These are phyloP conservation scores for Candida gigantensis DNA, from an alignment of 1,139 yeast genomes.

Conservation along the genomic window DNA sequence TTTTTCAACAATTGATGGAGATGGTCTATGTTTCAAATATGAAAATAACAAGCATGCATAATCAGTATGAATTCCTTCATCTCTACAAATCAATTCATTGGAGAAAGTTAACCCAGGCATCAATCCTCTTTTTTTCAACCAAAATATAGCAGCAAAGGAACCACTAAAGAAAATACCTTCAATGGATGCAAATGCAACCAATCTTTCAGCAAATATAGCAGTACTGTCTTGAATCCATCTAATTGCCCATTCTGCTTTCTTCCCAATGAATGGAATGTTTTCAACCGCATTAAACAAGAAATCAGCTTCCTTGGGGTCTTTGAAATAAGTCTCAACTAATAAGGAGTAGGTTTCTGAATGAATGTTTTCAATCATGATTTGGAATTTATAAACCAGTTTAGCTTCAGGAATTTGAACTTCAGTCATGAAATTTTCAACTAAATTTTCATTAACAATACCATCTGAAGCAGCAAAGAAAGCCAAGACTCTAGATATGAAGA, in stretches of 20 bases:
- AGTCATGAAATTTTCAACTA: constrained; percentile 94
- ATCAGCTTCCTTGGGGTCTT: constrained; percentile 90
- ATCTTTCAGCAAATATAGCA: constrained; percentile 90
- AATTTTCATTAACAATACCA: constrained; percentile 95
- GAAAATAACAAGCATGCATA: constrained; percentile 94
- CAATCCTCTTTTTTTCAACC: constrained; percentile 96
- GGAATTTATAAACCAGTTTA: constrained; percentile 98
- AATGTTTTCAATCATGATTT: constrained; percentile 99
- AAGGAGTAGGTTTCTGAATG: constrained; percentile 98
- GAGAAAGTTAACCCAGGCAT: constrained; percentile 99
- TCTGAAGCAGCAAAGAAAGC: constrained; percentile 98
- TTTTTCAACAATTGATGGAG: constrained; percentile 70
- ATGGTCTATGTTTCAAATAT: constrained; percentile 88
- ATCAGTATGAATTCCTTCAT: constrained; percentile 98
- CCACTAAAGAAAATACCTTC: constrained; percentile 99
- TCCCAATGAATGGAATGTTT: constrained; percentile 88
- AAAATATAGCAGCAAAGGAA: constrained; percentile 95
- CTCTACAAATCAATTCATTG: constrained; percentile 95
- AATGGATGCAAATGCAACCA: constrained; percentile 98
- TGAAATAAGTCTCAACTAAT: constrained; percentile 89
- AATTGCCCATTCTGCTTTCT: constrained; percentile 97
- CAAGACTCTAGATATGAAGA: constrained; percentile 83
- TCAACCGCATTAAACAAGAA: constrained; percentile 92
- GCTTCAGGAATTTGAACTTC: constrained; percentile 98
- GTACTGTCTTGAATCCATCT: constrained; percentile 90